A percentile compares a stretch with the other conserved stretches of the same genome.
Evolutionary conservation across 805 yeast species (phyloP).

Genomic region (Kluyveromyces nonfermentans): DNA sequence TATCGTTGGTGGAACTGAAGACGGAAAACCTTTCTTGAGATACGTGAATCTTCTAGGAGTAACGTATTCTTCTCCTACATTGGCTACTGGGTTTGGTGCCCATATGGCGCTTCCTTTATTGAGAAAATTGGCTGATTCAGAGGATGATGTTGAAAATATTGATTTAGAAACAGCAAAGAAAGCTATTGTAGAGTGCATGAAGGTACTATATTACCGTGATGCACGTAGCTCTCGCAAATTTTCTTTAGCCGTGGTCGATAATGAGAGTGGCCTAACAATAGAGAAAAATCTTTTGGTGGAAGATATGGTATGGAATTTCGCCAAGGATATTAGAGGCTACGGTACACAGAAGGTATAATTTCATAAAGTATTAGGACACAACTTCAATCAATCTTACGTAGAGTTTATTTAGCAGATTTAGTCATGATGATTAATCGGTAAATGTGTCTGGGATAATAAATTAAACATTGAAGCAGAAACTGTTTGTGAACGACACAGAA

Average conservation of each 20-base stretch:
- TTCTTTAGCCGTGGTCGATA: slow-evolving; percentile 66
- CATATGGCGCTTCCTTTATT: slow-evolving; percentile 88
- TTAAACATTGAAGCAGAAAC: no score
- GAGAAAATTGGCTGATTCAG: slow-evolving; percentile 73
- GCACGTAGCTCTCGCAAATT: slow-evolving; percentile 88
- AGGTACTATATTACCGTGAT: slow-evolving; percentile 89
- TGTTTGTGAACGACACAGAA: no score
- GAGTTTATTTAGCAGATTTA: background rate
- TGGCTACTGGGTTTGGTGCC: slow-evolving; percentile 96
- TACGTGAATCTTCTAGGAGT: slow-evolving; percentile 91
- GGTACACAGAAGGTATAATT: slow-evolving; percentile 54
- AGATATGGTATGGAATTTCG: slow-evolving; percentile 84
- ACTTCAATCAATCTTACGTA: background rate
- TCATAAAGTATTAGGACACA: background rate
- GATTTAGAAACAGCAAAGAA: slow-evolving; percentile 66
- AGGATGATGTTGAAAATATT: slow-evolving; percentile 61
- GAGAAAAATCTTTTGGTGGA: slow-evolving; percentile 61
- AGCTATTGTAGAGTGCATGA: slow-evolving; percentile 80
- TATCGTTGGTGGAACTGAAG: slow-evolving; percentile 82
- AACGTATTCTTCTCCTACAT: slow-evolving; percentile 73
- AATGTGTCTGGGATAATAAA: background rate
- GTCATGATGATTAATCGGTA: background rate
- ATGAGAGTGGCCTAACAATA: slow-evolving; percentile 49
- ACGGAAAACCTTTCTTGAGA: slow-evolving; percentile 61
- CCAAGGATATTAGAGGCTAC: slow-evolving; percentile 79